These are phyloP conservation scores for Thermothielavioides terrestris DNA, from an alignment of 495 filamentous ascomycete species.

Conservation along the genomic window DNA sequence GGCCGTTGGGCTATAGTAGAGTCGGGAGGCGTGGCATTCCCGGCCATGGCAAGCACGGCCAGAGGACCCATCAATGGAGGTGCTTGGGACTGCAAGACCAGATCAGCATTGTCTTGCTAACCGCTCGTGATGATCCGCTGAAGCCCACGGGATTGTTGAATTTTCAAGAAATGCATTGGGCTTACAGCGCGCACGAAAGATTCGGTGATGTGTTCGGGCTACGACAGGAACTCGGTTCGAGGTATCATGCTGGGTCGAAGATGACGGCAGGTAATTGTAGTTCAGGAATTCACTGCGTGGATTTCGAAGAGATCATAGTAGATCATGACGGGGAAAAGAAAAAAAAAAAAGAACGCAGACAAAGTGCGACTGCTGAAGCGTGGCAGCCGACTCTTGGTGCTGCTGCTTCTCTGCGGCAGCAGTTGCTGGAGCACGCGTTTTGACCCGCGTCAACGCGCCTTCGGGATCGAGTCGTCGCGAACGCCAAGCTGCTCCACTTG, in stretches of 20 bases:
- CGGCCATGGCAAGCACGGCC: constrained; percentile 22
- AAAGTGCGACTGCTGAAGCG: too few relatives aligned
- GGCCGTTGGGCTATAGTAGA: constrained; percentile 12
- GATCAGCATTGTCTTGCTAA: too few relatives aligned
- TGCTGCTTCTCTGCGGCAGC: too few relatives aligned
- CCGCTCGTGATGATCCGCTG: too few relatives aligned
- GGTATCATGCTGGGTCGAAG: not conserved
- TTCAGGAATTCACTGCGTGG: not conserved
- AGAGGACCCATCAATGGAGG: constrained; percentile 22
- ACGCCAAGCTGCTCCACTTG: constrained; percentile 2
- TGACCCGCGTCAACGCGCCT: constrained; percentile 7
- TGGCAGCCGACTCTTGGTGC: not conserved
- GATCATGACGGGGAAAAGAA: not conserved
- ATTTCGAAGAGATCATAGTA: not conserved
- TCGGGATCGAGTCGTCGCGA: not conserved
- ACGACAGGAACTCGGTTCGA: not conserved
- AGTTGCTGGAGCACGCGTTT: constrained; percentile 1
- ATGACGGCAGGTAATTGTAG: not conserved
- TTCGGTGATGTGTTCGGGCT: not conserved
- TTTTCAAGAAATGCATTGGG: not conserved
- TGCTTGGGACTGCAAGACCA: not conserved
- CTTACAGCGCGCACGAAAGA: not conserved
- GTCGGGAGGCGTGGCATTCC: constrained; percentile 9
- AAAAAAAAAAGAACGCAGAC: too few relatives aligned
- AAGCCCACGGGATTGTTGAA: too few relatives aligned